Evolutionary conservation across 2,329 filamentous ascomycete species (phyloP).

Genomic region (Pyrenochaeta sp.): DNA sequence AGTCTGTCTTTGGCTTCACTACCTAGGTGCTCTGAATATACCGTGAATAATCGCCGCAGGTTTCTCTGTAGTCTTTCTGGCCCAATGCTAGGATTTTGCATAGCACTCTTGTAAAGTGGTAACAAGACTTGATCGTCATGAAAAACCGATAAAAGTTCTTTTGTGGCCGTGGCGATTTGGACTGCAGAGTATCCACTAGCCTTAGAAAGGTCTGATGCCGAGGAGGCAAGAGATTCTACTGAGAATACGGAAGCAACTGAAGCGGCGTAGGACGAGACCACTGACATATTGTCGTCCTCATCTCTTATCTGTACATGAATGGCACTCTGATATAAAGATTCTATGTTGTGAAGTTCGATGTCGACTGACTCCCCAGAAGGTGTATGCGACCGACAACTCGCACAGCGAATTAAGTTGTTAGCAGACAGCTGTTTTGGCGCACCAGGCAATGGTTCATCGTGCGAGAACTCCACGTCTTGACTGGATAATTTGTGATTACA

Average conservation of each 20-base stretch:
- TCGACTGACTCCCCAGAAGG: neutral
- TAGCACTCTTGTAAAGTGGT: conserved; percentile 5
- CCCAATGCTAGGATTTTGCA: conserved; percentile 5
- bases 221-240: conserved; percentile 2
- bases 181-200: conserved; percentile 12
- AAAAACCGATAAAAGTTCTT: conserved; percentile 7
- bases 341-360: neutral
- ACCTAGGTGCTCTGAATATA: conserved; percentile 4
- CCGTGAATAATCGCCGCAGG: conserved; percentile 8
- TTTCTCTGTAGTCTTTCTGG: conserved; percentile 7
- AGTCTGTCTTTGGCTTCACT: conserved; percentile 4
- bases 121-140: conserved; percentile 5
- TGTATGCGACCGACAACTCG: neutral
- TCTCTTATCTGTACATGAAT: neutral
- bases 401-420: neutral
- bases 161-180: conserved; percentile 14
- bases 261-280: neutral
- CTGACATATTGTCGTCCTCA: neutral
- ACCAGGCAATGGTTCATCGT: neutral
- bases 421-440: no score
- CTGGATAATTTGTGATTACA: neutral
- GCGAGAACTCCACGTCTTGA: neutral
- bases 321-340: neutral
- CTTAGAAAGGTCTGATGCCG: conserved; percentile 4
- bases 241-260: conserved; percentile 2